Base-by-base conservation (phyloP, 805 yeast genomes). In the Wickerhamiella azyma region DNA sequence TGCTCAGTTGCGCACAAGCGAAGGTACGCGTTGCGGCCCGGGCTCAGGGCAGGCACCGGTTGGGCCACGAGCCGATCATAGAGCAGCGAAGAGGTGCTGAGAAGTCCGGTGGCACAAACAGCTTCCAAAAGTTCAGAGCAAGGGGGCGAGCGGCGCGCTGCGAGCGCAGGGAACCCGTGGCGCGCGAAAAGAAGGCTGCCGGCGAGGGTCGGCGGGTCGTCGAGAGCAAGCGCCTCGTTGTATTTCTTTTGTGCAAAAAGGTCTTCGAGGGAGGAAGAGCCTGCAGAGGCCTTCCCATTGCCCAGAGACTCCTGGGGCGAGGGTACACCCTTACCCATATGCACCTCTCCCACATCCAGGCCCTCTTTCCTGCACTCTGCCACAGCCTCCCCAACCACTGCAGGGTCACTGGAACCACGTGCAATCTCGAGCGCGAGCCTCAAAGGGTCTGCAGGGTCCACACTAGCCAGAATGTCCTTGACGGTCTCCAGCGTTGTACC, bases 21-120 rank as follows among this genome's bases (percentile, higher is more conserved):
- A 8, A 56, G 19, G 18, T 49, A 54, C 10, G 58, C 58, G 24
- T 52, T 26, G n/a, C 66, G 52, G 2, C 59, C 58, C 10, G 41
- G 40, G 35, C 52, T 47, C 38, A 30, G 33, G 14, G 16, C 33
- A 13, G 33, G 33, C 8, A n/a, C n/a, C 14, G 33, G 33, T 14
- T 36, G 44, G 5, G 55, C 46, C 16, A 60, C 59, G 16, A 56
- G 43, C 36, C 35, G 46, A 28, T 57, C 60, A 43, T 45, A 48
- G 18, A 53, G 43, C 14, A 40, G 40, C 1, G 50, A 42, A 3
- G 55, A 52, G 5, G 57, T 43, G 16, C 33, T 30, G 14, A 30
- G 11, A 6, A 30, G 14, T 5, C n/a, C n/a, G 16, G 33, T 11
- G 14, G 11, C 33, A n/a, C 33, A 30, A 5, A 30, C 33, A 13